Evolutionary conservation across 148 eudicot genomes (phyloP), one percentile per base, ranked within the genome.

Genomic region (Rhododendron kiyosumense): DNA sequence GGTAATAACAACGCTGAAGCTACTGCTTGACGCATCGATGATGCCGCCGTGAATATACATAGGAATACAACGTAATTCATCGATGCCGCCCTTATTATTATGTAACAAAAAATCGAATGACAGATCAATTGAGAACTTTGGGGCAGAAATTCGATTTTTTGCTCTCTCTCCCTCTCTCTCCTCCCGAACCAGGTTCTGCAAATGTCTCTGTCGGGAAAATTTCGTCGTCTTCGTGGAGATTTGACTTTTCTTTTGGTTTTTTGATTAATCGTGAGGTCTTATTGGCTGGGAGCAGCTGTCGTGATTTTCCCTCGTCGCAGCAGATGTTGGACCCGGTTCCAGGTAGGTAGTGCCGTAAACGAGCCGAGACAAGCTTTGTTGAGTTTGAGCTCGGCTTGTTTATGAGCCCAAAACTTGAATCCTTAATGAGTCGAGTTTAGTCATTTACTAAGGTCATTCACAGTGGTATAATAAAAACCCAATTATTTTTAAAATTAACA

Each of bases 41-140:
- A 76, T 36, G 81, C 82, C 80, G 80, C 85, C 2, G 74, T 54
- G 74, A 84, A 76, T 38, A 84, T 84, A 41, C 51, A 84, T 3
- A 77, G 11, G 17, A 77, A 36, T 20, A 84, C 81, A 76, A 38
- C 51, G 41, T 77, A 84, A 51, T 84, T 84, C 34, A 76, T 57
- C 81, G 86, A 57, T 14, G 36, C 73, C 26, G 82, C 73, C 73
- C 17, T 51, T 0, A 24, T 22, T 43, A 0, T 20, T 13, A 5
- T 18, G n/a, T 17, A 3, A 1, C 5, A 1, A 74, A 74, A 7
- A 52, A 84, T 49, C 81, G 34, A 75, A 36, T 52, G 20, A 52
- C 69, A 34, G 30, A 65, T 84, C 51, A 57, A 38, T n/a, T 77
- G 57, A 3, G 15, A 84, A 43, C 84, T 81, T 34, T 11, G 30